phyloP scores from a whole-genome alignment of 148 eudicot genomes.

The Silene conica region DNA sequence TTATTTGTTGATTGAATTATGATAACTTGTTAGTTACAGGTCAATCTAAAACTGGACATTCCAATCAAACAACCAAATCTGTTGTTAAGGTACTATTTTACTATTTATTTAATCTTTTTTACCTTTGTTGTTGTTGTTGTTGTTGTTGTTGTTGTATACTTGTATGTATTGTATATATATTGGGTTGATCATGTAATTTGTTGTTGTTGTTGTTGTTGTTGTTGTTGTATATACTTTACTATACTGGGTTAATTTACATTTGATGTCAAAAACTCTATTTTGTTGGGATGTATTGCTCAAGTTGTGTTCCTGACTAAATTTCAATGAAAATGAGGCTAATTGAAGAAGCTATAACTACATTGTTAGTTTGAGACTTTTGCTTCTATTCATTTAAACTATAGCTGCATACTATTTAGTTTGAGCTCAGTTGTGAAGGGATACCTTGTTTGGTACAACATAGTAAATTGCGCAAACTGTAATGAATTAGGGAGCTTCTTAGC shows the following conservation, averaged over 20 bases:
- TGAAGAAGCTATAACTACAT: no score
- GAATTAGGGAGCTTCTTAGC: no score
- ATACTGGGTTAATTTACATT: background rate
- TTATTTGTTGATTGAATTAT: background rate
- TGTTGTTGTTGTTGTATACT: no score
- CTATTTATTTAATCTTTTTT: no score
- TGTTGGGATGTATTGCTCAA: background rate
- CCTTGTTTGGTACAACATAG: background rate
- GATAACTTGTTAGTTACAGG: slow-evolving; percentile 30
- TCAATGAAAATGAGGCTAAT: background rate
- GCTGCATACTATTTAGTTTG: background rate
- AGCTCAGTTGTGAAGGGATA: background rate
- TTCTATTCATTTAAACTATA: no score
- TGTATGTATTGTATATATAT: background rate
- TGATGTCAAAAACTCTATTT: background rate
- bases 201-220: no score
- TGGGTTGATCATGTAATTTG: slow-evolving; percentile 10
- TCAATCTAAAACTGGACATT: slow-evolving; percentile 24
- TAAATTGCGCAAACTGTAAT: no score
- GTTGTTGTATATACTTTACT: no score
- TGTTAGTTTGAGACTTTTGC: background rate
- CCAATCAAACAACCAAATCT: slow-evolving; percentile 19
- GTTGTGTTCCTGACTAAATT: background rate
- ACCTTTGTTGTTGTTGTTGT: background rate
- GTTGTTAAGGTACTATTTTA: slow-evolving; percentile 20